Evolutionary conservation across 2,329 filamentous ascomycete genomes (phyloP).

Genomic region (Fonsecaea monophora): DNA sequence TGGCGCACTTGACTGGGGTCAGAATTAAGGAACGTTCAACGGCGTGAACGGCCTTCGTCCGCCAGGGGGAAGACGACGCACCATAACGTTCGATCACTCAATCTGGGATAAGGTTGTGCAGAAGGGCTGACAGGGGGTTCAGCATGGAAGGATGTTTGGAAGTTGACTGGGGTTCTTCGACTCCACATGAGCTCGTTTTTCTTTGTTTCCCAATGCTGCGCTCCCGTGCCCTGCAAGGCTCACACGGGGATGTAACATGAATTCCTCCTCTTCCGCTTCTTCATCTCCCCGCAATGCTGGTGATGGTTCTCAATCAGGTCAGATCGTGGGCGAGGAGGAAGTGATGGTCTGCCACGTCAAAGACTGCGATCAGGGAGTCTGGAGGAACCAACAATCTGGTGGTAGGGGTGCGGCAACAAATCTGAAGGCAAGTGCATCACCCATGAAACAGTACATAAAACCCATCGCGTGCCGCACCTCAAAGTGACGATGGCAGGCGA

Average conservation of each 20-base stretch:
- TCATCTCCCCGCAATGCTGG: conserved; percentile 3
- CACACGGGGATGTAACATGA: background rate
- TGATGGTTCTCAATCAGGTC: background rate
- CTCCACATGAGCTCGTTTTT: conserved; percentile 11
- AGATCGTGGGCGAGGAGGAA: background rate
- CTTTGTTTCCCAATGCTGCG: conserved; percentile 15
- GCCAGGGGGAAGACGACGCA: background rate
- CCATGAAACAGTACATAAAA: conserved; percentile 38
- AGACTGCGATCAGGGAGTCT: background rate
- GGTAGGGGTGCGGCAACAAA: conserved; percentile 19
- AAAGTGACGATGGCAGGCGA: background rate
- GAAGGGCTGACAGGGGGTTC: conserved; percentile 3
- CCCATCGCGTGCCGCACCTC: conserved; percentile 24
- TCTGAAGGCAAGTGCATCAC: conserved; percentile 22
- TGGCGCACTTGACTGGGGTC: background rate
- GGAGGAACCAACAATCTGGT: conserved; percentile 1
- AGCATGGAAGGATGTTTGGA: conserved; percentile 15
- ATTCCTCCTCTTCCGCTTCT: background rate
- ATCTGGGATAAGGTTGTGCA: background rate
- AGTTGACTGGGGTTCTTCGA: conserved; percentile 2
- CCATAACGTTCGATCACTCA: background rate
- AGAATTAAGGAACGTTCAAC: conserved; percentile 3
- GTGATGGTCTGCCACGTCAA: background rate
- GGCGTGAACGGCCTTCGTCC: background rate
- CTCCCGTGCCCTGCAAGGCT: conserved; percentile 18